These are phyloP conservation scores for Madurella mycetomatis DNA, from an alignment of 2,329 filamentous ascomycete species.

Conservation along the genomic window DNA sequence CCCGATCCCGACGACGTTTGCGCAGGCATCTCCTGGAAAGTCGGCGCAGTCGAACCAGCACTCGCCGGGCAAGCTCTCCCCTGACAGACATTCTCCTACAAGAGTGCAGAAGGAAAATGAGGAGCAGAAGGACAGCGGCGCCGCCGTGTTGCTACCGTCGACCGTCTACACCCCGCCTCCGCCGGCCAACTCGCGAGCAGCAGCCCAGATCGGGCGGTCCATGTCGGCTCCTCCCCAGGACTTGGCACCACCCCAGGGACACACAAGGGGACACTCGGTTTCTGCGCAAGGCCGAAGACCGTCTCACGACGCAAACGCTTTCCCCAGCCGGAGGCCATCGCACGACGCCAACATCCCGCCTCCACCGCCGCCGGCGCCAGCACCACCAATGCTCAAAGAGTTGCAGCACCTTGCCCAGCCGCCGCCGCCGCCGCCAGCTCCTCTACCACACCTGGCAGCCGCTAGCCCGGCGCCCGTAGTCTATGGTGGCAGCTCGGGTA, in stretches of 20 bases:
- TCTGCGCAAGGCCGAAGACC: conserved; percentile 18
- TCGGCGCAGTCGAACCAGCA: conserved; percentile 26
- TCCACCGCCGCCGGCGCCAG: conserved; percentile 51
- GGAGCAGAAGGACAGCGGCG: conserved; percentile 28
- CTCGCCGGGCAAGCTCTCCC: conserved; percentile 27
- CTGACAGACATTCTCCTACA: conserved; percentile 27
- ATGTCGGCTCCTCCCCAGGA: conserved; percentile 58
- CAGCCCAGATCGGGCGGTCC: conserved; percentile 48
- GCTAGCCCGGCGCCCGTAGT: conserved; percentile 33
- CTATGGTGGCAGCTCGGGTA: conserved; percentile 46
- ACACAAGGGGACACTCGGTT: conserved; percentile 26
- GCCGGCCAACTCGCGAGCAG: conserved; percentile 30
- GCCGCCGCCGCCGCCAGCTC: conserved; percentile 58
- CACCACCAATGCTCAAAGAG: conserved; percentile 56
- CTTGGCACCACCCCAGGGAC: conserved; percentile 31
- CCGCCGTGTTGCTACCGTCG: conserved; percentile 45
- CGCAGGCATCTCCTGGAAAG: conserved; percentile 39
- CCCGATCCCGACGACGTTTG: conserved; percentile 46
- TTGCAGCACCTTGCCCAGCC: conserved; percentile 58
- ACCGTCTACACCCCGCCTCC: conserved; percentile 56
- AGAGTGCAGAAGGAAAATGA: conserved; percentile 22
- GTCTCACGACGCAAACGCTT: conserved; percentile 36
- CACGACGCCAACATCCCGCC: conserved; percentile 48
- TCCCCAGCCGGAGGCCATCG: conserved; percentile 40
- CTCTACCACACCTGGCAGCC: conserved; percentile 44